phyloP scores from a whole-genome alignment of 352 stramenopile genomes.

The Phytophthora pisi region DNA sequence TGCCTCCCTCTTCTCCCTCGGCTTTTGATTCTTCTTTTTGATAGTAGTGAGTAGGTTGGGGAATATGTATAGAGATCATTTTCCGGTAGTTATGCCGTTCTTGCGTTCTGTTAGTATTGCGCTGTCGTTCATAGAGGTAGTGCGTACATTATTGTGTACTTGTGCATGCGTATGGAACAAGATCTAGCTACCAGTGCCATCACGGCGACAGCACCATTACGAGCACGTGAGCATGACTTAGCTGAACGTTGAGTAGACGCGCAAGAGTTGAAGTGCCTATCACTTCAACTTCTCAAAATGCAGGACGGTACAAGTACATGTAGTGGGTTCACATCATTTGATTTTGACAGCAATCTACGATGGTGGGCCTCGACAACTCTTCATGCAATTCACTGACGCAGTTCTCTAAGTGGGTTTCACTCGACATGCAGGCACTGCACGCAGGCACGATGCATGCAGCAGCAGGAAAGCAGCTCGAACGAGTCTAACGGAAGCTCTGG shows the following conservation, averaged over 20 bases:
- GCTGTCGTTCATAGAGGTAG: too few species aligned
- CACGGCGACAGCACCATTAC: too few species aligned
- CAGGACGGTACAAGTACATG: too few species aligned
- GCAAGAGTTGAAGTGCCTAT: neutral
- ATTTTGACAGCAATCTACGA: slow-evolving; percentile 10
- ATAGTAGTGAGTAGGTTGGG: slow-evolving; percentile 39
- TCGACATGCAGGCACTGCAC: slow-evolving; percentile 25
- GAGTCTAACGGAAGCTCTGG: slow-evolving; percentile 17
- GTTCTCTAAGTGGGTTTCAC: slow-evolving; percentile 40
- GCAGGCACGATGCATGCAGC: neutral
- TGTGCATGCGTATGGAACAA: neutral
- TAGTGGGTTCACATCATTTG: slow-evolving; percentile 15
- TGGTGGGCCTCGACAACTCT: slow-evolving; percentile 14
- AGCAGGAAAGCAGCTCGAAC: slow-evolving; percentile 5
- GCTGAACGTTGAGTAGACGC: too few species aligned
- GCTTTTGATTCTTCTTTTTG: slow-evolving; percentile 37
- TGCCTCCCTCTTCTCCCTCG: neutral
- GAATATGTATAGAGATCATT: slow-evolving; percentile 41
- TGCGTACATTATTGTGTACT: neutral
- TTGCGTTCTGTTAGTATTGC: neutral
- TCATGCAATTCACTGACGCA: slow-evolving; percentile 20
- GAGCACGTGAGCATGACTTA: too few species aligned
- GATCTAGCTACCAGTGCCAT: too few species aligned
- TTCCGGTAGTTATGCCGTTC: neutral
- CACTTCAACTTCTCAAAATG: too few species aligned